A percentile compares a stretch with the other conserved stretches of the same genome.
phyloP scores from a whole-genome alignment of 257 asterid genomes.

The Verbascum thapsus region DNA sequence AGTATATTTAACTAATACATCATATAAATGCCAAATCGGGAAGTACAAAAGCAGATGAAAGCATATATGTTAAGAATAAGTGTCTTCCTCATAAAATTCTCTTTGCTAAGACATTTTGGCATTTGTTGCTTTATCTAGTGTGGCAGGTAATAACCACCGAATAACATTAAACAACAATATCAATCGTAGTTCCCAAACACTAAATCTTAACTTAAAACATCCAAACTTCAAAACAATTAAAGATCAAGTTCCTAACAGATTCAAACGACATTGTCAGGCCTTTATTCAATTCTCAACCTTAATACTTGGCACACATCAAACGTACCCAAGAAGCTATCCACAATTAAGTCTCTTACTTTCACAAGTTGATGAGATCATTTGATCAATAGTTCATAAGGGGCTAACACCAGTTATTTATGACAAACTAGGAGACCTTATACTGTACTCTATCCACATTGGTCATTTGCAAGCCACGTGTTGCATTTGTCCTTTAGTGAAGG shows the following conservation, averaged over 20 bases:
- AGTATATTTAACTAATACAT: slow-evolving; percentile 8
- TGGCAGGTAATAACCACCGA: slow-evolving; percentile 2
- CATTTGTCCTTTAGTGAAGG: no score
- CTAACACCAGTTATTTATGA: no score
- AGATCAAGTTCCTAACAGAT: no score
- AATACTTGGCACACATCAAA: background rate
- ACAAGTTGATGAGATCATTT: no score
- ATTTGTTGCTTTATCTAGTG: slow-evolving; percentile 3
- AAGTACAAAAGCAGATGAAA: slow-evolving; percentile 9
- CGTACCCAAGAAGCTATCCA: no score
- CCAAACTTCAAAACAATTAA: no score
- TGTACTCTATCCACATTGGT: no score
- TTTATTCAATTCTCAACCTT: slow-evolving; percentile 3
- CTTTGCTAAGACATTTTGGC: background rate
- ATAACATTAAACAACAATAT: background rate
- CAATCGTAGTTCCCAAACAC: slow-evolving; percentile 3
- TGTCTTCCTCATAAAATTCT: background rate
- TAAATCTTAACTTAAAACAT: background rate
- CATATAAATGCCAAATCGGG: slow-evolving; percentile 4
- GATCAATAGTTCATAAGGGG: no score
- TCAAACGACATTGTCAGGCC: background rate
- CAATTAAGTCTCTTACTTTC: no score
- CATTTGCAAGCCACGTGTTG: no score
- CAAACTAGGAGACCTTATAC: no score
- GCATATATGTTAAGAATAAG: background rate